Evolutionary conservation across 441 rosid genomes (phyloP), one percentile per base, ranked within the genome.

Genomic region (Croton setiger): DNA sequence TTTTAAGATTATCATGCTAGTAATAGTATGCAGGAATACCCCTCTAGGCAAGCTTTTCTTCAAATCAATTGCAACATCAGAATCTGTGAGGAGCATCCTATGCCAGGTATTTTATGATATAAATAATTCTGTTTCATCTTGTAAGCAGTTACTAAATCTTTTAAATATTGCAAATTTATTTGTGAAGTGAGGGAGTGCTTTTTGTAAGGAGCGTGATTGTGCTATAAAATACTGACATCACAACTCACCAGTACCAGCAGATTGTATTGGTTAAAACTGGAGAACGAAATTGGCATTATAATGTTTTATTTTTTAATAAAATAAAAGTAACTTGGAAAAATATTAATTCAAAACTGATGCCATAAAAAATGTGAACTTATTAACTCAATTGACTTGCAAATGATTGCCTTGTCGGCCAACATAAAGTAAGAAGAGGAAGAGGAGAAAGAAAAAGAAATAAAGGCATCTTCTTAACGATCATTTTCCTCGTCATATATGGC

Each of bases 21-120:
- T 43, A 72, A 37, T 63, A 8, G 64, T 43, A 72, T 68, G 78
- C 87, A 91, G 98, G 87, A 88, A 86, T 67, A 87, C 98, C 53
- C 80, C 85, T 5, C 55, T 87, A 37, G 96, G 98, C 0, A 85
- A 83, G 65, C 63, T 82, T 9, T 87, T 91, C 71, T 94, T 64
- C 86, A 82, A 69, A 76, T 63, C 78, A 15, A 82, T 94, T 60
- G 98, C 98, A 55, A 84, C 85, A 55, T 66, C 90, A 0, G 82
- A 81, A 70, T 84, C 97, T 7, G 88, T 90, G 61, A 86, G 72
- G 81, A 87, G 72, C 74, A 91, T 91, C 74, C 92, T 91, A 57
- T 72, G 83, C 57, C 96, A 87, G 96, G 96, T 91, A 76, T n/a
- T 56, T 57, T 44, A 14, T 51, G 21, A 17, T 17, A 17, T 17